Base-by-base conservation (phyloP, 2,329 filamentous ascomycete species). In the Tolypocladium inflatum region DNA sequence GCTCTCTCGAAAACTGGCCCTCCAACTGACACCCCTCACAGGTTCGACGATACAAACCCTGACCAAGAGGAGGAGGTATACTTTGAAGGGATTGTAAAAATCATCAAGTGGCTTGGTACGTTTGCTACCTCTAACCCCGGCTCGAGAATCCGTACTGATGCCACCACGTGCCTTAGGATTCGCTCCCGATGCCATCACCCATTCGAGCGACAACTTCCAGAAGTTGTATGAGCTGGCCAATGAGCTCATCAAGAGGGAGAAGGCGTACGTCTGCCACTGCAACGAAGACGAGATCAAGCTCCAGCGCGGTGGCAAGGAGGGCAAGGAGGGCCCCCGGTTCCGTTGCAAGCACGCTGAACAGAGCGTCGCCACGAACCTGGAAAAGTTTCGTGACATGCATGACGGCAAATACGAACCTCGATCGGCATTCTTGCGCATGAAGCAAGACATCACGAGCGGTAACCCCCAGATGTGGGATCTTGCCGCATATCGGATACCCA, bases 401-500 rank as follows among this genome's bases (percentile, higher is more conserved):
- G 91, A 95, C 68, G 93, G 93, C 21, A 90, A 93, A 73, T 96
- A 97, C 74, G 86, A 89, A 70, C 87, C 91, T 1, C 84, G 86
- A 66, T 86, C 91, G 70, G 93, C 91, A 1, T 89, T 91, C 66
- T 77, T 97, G 56, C 86, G 93, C 61, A 97, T 97, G 92, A 96
- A 96, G 78, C 90, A 96, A 78, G 83, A 91, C 63, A 90, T 90
- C 61, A 83, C 84, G 55, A 87, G 88, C 65, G 87, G 88, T 35
- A 97, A 97, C 71, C 91, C 92, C 10, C 90, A 96, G 74, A 92
- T 96, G 89, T 97, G 92, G 93, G 93, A 97, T 78, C 75, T 96
- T 57, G 89, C 90, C 2, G 93, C 93, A 17, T 97, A 96, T 73
- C 85, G 93, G 61, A 87, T 97, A 78, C 61, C 80, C 85, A 51